Evolutionary conservation across 495 filamentous ascomycete genomes (phyloP).

Genomic region (Thozetella sp.): DNA sequence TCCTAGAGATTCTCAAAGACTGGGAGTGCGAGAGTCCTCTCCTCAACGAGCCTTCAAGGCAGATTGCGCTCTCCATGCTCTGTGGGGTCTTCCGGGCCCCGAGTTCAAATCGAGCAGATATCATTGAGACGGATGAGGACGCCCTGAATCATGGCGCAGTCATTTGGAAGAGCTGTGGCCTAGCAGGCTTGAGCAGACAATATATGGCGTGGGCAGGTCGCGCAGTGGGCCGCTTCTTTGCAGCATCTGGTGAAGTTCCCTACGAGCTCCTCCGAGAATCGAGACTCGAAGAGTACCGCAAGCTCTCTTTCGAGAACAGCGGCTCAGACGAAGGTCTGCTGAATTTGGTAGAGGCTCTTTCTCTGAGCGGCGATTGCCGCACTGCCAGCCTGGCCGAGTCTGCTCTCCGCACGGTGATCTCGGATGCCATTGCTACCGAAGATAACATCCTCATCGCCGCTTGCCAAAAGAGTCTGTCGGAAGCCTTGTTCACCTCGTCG

Average conservation of each 20-base stretch:
- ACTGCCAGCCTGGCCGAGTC: slow-evolving; percentile 78
- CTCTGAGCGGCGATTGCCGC: slow-evolving; percentile 60
- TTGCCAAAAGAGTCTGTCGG: slow-evolving; percentile 44
- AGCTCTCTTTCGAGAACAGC: slow-evolving; percentile 32
- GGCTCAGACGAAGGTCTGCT: slow-evolving; percentile 57
- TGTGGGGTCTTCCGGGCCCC: slow-evolving; percentile 70
- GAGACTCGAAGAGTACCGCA: slow-evolving; percentile 48
- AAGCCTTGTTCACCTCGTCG: slow-evolving; percentile 43
- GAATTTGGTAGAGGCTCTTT: slow-evolving; percentile 65
- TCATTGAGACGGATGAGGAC: slow-evolving; percentile 62
- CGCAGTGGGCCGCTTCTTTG: slow-evolving; percentile 83
- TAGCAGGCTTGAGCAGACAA: slow-evolving; percentile 57
- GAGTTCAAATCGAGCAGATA: slow-evolving; percentile 54
- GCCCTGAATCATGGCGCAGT: slow-evolving; percentile 61
- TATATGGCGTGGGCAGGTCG: slow-evolving; percentile 85
- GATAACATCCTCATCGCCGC: slow-evolving; percentile 45
- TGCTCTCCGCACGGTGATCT: slow-evolving; percentile 71
- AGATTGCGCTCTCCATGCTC: slow-evolving; percentile 73
- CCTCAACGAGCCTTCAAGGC: slow-evolving; percentile 66
- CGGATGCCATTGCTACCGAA: slow-evolving; percentile 44
- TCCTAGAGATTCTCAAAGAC: slow-evolving; percentile 76
- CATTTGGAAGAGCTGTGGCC: slow-evolving; percentile 74
- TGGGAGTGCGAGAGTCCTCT: slow-evolving; percentile 60
- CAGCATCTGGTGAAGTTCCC: slow-evolving; percentile 68
- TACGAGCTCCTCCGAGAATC: slow-evolving; percentile 59